phyloP scores from a whole-genome alignment of 495 filamentous ascomycete genomes.

The Sabuloglossum arenarium region DNA sequence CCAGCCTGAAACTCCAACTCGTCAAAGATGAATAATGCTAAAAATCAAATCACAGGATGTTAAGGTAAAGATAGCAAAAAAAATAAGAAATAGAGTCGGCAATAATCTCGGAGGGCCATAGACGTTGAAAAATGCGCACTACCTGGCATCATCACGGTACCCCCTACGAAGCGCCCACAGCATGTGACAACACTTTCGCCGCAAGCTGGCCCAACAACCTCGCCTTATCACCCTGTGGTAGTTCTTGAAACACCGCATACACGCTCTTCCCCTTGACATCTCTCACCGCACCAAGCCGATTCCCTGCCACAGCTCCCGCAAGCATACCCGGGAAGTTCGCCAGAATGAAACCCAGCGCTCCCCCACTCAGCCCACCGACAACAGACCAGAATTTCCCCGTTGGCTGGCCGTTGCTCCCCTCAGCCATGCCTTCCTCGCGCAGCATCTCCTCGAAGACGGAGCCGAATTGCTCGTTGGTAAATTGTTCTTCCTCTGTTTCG shows the following conservation, averaged over 20 bases:
- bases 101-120: no score
- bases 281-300: constrained; percentile 66
- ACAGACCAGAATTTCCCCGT: constrained; percentile 70
- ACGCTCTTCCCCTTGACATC: constrained; percentile 91
- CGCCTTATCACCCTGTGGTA: constrained; percentile 54
- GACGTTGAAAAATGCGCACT: no score
- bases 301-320: constrained; percentile 84
- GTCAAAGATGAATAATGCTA: no score
- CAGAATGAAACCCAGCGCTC: constrained; percentile 83
- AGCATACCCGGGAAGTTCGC: constrained; percentile 76
- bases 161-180: neutral
- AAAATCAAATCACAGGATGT: no score
- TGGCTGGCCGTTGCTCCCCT: constrained; percentile 28
- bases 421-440: constrained; percentile 72
- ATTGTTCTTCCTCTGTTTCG: constrained; percentile 27
- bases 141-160: neutral
- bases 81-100: neutral
- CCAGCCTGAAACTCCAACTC: no score
- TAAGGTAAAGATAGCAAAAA: no score
- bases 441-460: constrained; percentile 96
- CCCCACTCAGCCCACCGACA: constrained; percentile 69
- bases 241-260: constrained; percentile 51
- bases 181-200: constrained; percentile 8
- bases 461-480: constrained; percentile 63
- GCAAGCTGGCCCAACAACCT: constrained; percentile 26